These are phyloP conservation scores for Ogataea hybrid DNA, from an alignment of 1,139 yeast genomes.

Conservation along the genomic window DNA sequence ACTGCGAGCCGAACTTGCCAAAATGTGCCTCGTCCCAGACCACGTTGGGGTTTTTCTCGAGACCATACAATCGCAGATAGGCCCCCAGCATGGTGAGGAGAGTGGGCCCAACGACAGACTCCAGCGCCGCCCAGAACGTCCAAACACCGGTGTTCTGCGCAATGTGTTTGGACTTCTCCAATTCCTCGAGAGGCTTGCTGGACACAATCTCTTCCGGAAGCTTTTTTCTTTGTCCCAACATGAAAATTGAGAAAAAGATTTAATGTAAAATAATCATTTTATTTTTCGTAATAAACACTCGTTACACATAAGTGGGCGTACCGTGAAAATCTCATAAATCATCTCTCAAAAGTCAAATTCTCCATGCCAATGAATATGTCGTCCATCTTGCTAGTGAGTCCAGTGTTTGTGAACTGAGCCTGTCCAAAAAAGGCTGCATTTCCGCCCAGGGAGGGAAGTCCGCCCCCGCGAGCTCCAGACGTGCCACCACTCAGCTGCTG, in stretches of 20 bases:
- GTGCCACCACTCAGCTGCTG: slow-evolving; percentile 18
- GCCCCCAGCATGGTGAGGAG: slow-evolving; percentile 52
- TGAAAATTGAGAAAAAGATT: not conserved
- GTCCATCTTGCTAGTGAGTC: slow-evolving; percentile 18
- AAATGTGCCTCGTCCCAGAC: slow-evolving; percentile 98
- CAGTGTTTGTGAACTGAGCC: slow-evolving; percentile 29
- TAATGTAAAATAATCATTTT: not conserved
- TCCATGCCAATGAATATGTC: slow-evolving; percentile 31
- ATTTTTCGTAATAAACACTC: slow-evolving; percentile 6
- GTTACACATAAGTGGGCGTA: slow-evolving; percentile 9
- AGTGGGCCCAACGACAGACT: slow-evolving; percentile 51
- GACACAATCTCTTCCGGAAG: not conserved
- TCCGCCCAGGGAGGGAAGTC: slow-evolving; percentile 15
- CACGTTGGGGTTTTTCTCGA: slow-evolving; percentile 62
- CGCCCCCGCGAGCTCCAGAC: slow-evolving; percentile 9
- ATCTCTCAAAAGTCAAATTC: slow-evolving; percentile 26
- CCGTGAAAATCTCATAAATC: slow-evolving; percentile 10
- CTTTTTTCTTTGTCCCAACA: slow-evolving; percentile 2
- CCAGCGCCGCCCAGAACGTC: slow-evolving; percentile 29
- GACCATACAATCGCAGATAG: slow-evolving; percentile 63
- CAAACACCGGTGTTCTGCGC: not conserved
- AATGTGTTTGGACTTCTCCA: too few relatives aligned
- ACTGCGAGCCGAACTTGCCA: slow-evolving; percentile 51
- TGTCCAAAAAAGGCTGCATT: slow-evolving; percentile 19
- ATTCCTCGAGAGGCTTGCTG: too few relatives aligned